Conservation (phyloP, 768 basidiomycete species). For the Termitomyces sp. region DNA sequence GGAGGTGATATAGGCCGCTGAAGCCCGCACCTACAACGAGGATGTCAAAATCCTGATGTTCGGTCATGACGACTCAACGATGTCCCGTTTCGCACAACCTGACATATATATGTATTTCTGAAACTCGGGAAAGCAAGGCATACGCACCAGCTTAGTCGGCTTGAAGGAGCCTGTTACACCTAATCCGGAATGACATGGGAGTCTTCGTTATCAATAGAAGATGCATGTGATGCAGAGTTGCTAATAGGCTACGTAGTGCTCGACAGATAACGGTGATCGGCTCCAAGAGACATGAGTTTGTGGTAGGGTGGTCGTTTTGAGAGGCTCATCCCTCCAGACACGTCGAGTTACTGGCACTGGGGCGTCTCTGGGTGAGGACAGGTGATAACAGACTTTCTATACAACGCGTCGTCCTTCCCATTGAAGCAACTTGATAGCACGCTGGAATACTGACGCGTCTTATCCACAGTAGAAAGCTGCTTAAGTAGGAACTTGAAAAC, state of each 20-base stretch:
- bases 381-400: not conserved
- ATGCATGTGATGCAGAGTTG: not conserved
- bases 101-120: not conserved
- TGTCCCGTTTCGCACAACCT: not conserved
- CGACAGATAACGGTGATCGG: not conserved
- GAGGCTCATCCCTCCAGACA: not conserved
- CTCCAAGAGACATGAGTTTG: not conserved
- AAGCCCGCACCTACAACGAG: slow-evolving; percentile 23
- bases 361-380: not conserved
- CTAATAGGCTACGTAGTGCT: not conserved
- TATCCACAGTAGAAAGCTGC: too few species aligned
- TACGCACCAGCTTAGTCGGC: not conserved
- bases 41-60: slow-evolving; percentile 14
- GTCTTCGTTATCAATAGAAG: not conserved
- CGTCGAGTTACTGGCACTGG: not conserved
- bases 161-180: not conserved
- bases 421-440: not conserved
- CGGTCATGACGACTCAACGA: not conserved
- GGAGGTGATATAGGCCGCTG: slow-evolving; percentile 16
- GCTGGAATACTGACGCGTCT: not conserved
- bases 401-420: not conserved
- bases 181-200: not conserved
- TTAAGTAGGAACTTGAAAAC: not conserved
- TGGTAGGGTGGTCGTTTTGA: not conserved
- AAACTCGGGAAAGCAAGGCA: not conserved